These are phyloP conservation scores for Macrophomina phaseolina DNA, from an alignment of 2,329 filamentous ascomycete genomes.

Conservation along the genomic window DNA sequence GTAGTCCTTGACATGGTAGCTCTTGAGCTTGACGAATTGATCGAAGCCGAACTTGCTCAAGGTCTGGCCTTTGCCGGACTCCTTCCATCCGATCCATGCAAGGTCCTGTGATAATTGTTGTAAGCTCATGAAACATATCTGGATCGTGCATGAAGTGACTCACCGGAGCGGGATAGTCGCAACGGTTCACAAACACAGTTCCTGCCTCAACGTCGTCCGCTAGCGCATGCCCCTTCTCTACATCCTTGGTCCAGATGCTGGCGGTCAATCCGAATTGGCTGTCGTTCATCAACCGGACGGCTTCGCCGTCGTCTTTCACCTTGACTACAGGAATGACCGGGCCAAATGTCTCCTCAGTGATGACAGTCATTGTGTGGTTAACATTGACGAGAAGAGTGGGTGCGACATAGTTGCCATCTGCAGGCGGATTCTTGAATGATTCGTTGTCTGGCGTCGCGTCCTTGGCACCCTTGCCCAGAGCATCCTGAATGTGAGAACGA, in stretches of 20 bases:
- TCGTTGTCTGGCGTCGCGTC: slow-evolving; percentile 83
- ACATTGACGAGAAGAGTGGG: slow-evolving; percentile 83
- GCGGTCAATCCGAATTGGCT: slow-evolving; percentile 92
- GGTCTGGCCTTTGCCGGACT: slow-evolving; percentile 90
- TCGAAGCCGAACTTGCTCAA: slow-evolving; percentile 91
- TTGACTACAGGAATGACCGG: slow-evolving; percentile 91
- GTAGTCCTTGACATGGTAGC: slow-evolving; percentile 87
- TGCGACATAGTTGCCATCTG: slow-evolving; percentile 86
- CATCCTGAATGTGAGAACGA: slow-evolving; percentile 79
- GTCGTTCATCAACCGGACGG: slow-evolving; percentile 87
- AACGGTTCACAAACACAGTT: slow-evolving; percentile 94
- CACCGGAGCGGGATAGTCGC: slow-evolving; percentile 90
- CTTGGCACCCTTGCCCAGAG: slow-evolving; percentile 80
- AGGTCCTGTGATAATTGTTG: slow-evolving; percentile 66
- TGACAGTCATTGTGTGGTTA: slow-evolving; percentile 82
- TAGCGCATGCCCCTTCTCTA: slow-evolving; percentile 73
- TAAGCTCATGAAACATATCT: slow-evolving; percentile 37
- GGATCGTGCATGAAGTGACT: slow-evolving; percentile 48
- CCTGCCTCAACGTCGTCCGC: slow-evolving; percentile 85
- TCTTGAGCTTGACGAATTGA: slow-evolving; percentile 95
- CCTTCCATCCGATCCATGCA: slow-evolving; percentile 98
- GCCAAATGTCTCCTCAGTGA: slow-evolving; percentile 95
- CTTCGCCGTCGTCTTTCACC: slow-evolving; percentile 80
- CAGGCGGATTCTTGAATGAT: slow-evolving; percentile 73
- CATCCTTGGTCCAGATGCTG: slow-evolving; percentile 97